Conservation (phyloP, 164 flowering plant genomes). For the Vitis rotundifolia region DNA sequence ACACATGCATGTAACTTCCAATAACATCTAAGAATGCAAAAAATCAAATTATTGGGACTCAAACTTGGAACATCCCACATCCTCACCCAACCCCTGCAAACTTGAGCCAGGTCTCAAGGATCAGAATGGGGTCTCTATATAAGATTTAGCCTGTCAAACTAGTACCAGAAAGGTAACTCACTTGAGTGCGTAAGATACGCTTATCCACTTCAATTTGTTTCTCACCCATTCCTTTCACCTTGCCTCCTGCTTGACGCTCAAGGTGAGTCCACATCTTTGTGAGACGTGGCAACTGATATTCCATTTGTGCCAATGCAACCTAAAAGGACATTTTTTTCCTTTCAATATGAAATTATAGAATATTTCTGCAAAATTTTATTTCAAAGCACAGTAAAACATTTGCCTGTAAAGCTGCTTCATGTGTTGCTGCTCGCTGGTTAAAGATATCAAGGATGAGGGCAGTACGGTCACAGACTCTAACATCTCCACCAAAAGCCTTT, state of each 20-base stretch:
- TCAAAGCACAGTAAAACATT: conserved; percentile 3
- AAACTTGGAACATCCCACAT: no score
- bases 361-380: not conserved
- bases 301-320: conserved; percentile 98
- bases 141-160: no score
- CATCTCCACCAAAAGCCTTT: conserved; percentile 85
- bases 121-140: no score
- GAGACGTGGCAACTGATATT: conserved; percentile 88
- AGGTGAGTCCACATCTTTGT: conserved; percentile 95
- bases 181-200: conserved; percentile 90
- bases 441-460: conserved; percentile 94
- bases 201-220: conserved; percentile 99
- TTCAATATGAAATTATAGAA: not conserved
- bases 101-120: no score
- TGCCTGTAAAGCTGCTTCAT: conserved; percentile 94
- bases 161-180: conserved; percentile 25
- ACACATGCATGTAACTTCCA: no score
- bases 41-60: no score
- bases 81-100: no score
- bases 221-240: conserved; percentile 99
- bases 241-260: conserved; percentile 97
- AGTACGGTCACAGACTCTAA: conserved; percentile 94
- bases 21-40: no score
- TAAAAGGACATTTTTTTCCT: conserved; percentile 12
- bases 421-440: conserved; percentile 95